These are phyloP conservation scores for Medakamo hakoo DNA, from an alignment of 139 green algal species.

Conservation along the genomic window DNA sequence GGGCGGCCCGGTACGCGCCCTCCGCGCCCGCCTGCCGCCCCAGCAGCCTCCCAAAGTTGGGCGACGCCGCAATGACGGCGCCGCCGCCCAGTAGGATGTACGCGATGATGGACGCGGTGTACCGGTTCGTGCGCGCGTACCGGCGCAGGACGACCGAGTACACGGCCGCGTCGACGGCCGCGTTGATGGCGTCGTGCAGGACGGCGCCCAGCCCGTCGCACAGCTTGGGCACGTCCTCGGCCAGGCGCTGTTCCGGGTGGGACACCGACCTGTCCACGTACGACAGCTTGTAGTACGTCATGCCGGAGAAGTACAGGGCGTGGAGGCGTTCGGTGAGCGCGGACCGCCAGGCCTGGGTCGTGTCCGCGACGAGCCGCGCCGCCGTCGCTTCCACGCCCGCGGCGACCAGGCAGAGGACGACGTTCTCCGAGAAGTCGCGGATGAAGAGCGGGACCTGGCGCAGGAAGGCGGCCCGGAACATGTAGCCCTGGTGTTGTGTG, in stretches of 20 bases:
- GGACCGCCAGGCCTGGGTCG: background rate
- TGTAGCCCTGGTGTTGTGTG: constrained; percentile 40
- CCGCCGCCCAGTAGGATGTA: constrained; percentile 39
- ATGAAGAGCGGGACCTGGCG: constrained; percentile 36
- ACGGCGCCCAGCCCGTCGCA: constrained; percentile 27
- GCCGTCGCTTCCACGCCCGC: constrained; percentile 31
- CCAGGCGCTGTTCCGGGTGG: constrained; percentile 47
- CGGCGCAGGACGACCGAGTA: constrained; percentile 32
- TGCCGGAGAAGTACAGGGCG: background rate
- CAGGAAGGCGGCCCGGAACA: constrained; percentile 56
- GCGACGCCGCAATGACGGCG: constrained; percentile 22
- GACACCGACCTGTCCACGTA: constrained; percentile 47
- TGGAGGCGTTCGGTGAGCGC: background rate
- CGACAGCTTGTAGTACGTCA: constrained; percentile 52
- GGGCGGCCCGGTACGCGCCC: constrained; percentile 26
- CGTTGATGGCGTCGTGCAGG: constrained; percentile 23
- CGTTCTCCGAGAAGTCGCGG: constrained; percentile 44
- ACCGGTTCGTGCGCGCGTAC: constrained; percentile 46
- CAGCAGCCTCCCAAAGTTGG: constrained; percentile 43
- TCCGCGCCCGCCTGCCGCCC: constrained; percentile 33
- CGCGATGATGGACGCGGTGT: constrained; percentile 39
- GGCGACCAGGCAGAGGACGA: constrained; percentile 34
- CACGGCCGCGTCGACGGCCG: constrained; percentile 37
- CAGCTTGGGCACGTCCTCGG: constrained; percentile 52
- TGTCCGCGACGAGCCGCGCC: constrained; percentile 15